Percentiles rank a stretch among this genome's conserved stretches.
phyloP scores from a whole-genome alignment of 192 early-diverging fungal species.

The Rhizoclosmatium globosum region DNA sequence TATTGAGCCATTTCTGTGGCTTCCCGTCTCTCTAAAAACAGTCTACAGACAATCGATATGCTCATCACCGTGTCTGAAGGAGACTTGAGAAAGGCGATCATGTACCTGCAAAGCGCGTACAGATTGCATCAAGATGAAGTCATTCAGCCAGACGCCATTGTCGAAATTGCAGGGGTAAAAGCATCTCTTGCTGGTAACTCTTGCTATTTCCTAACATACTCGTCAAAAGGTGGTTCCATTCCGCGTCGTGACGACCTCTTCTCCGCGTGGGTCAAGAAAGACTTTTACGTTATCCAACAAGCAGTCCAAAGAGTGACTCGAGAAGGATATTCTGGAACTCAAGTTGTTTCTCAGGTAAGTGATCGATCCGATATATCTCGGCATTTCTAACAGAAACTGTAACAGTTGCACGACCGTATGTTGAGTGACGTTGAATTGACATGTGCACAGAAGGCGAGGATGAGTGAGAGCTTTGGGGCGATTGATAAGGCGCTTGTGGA shows the following conservation, averaged over 20 bases:
- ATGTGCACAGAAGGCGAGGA: constrained; percentile 76
- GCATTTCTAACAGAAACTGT: background rate
- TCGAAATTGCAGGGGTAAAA: constrained; percentile 83
- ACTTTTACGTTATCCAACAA: constrained; percentile 56
- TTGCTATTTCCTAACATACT: constrained; percentile 20
- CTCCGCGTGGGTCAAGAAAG: constrained; percentile 57
- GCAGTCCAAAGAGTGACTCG: constrained; percentile 67
- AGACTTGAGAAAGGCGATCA: constrained; percentile 95
- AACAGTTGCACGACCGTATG: constrained; percentile 70
- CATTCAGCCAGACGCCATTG: constrained; percentile 65
- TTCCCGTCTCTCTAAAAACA: background rate
- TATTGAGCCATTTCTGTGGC: constrained; percentile 28
- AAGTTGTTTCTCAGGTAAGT: constrained; percentile 75
- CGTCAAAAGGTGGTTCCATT: constrained; percentile 67
- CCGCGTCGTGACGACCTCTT: constrained; percentile 62
- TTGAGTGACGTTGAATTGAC: constrained; percentile 67
- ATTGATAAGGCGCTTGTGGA: constrained; percentile 81
- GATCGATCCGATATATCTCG: no score
- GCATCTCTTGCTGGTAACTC: background rate
- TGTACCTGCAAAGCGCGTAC: constrained; percentile 86
- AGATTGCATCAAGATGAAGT: constrained; percentile 58
- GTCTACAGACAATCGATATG: constrained; percentile 63
- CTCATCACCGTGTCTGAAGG: constrained; percentile 83
- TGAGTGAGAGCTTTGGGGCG: constrained; percentile 71
- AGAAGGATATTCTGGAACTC: constrained; percentile 79